phyloP scores from a whole-genome alignment of 495 filamentous ascomycete genomes.

The Haplographium delicatum region DNA sequence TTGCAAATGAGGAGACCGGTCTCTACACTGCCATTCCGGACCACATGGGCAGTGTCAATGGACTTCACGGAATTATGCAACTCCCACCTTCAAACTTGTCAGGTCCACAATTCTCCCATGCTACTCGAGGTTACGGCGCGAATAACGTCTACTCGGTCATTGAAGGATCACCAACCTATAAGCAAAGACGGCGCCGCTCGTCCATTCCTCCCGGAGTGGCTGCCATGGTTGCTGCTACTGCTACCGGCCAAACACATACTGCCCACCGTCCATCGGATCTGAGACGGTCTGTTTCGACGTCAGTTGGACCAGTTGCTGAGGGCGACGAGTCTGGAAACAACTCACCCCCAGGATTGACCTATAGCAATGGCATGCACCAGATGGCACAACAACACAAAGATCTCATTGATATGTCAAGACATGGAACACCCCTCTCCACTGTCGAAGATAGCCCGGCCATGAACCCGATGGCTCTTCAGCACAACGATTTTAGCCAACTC shows the following conservation, averaged over 20 bases:
- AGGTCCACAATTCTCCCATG: conserved; percentile 61
- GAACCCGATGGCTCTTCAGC: conserved; percentile 52
- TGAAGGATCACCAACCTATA: conserved; percentile 97
- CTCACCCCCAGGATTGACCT: conserved; percentile 63
- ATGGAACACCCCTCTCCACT: conserved; percentile 78
- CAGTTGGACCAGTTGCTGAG: conserved; percentile 77
- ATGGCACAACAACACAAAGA: conserved; percentile 67
- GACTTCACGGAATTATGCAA: conserved; percentile 82
- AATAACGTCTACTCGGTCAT: conserved; percentile 92
- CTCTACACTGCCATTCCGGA: conserved; percentile 93
- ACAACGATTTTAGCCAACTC: conserved; percentile 62
- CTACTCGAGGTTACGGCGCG: conserved; percentile 57
- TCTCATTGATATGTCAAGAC: conserved; percentile 75
- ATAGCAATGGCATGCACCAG: conserved; percentile 56
- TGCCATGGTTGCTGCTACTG: conserved; percentile 56
- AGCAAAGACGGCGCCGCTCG: conserved; percentile 88
- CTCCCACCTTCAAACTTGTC: conserved; percentile 82
- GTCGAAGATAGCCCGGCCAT: conserved; percentile 73
- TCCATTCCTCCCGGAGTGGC: conserved; percentile 75
- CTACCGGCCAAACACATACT: conserved; percentile 33
- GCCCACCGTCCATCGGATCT: conserved; percentile 76
- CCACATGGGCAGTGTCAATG: conserved; percentile 48
- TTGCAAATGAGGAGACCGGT: conserved; percentile 94
- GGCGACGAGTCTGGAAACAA: conserved; percentile 65
- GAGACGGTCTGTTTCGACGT: conserved; percentile 84